Conservation (phyloP, 2,329 filamentous ascomycete genomes). For the Aspergillus unguis region DNA sequence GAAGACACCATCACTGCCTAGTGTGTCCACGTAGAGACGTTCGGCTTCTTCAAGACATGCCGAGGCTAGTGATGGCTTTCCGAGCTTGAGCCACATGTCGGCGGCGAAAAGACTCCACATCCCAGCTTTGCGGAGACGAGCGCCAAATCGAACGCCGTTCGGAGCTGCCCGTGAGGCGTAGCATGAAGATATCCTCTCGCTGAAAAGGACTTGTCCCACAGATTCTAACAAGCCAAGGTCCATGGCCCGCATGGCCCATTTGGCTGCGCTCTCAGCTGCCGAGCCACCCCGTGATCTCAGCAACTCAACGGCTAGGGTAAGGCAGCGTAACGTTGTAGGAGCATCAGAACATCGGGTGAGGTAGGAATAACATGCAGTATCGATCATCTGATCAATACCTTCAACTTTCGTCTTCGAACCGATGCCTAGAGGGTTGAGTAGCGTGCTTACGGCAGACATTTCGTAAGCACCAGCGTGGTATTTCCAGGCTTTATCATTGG, state of each 20-base stretch:
- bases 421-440: constrained; percentile 70
- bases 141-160: constrained; percentile 65
- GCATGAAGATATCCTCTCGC: constrained; percentile 80
- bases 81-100: constrained; percentile 76
- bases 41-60: constrained; percentile 70
- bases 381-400: constrained; percentile 79
- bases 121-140: constrained; percentile 76
- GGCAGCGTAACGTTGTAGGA: constrained; percentile 74
- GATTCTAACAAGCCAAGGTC: constrained; percentile 72
- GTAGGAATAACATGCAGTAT: constrained; percentile 90
- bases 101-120: constrained; percentile 83
- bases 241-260: constrained; percentile 76
- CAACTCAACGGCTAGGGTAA: constrained; percentile 75
- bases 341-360: constrained; percentile 76
- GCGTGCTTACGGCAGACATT: constrained; percentile 82
- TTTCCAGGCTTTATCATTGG: constrained; percentile 94
- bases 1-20: constrained; percentile 40
- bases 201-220: constrained; percentile 76
- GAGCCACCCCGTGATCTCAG: constrained; percentile 75
- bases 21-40: constrained; percentile 48
- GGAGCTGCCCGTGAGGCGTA: constrained; percentile 71
- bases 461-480: constrained; percentile 92
- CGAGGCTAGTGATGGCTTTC: constrained; percentile 74
- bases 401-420: constrained; percentile 76
- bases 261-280: constrained; percentile 79